Percentiles rank a stretch among this genome's conserved stretches.
Evolutionary conservation across 2,329 filamentous ascomycete genomes (phyloP).

Genomic region (Cordyceps cateniannulata): DNA sequence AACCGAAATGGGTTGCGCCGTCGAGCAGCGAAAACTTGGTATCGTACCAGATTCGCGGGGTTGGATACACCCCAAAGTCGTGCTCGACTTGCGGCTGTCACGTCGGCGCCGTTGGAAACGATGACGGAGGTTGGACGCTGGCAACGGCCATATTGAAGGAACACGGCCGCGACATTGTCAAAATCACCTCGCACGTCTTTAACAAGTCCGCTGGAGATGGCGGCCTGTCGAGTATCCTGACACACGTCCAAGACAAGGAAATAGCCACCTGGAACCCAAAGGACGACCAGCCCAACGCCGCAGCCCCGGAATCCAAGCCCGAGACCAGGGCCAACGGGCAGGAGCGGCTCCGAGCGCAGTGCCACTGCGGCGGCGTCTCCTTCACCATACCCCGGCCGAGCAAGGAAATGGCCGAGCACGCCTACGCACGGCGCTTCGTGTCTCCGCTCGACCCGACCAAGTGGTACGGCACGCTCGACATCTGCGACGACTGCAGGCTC

Average conservation of each 20-base stretch:
- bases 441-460: slow-evolving; percentile 32
- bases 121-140: slow-evolving; percentile 30
- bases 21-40: slow-evolving; percentile 32
- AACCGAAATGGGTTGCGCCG: slow-evolving; percentile 33
- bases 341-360: slow-evolving; percentile 36
- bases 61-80: slow-evolving; percentile 32
- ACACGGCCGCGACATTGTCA: slow-evolving; percentile 28
- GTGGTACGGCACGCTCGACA: slow-evolving; percentile 36
- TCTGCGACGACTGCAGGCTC: slow-evolving; percentile 39
- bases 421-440: slow-evolving; percentile 26
- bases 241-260: slow-evolving; percentile 23
- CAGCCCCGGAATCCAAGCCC: slow-evolving; percentile 20
- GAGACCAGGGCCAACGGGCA: slow-evolving; percentile 30
- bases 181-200: slow-evolving; percentile 30
- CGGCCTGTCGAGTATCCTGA: slow-evolving; percentile 31
- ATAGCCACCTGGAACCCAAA: slow-evolving; percentile 32
- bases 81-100: slow-evolving; percentile 42
- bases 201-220: slow-evolving; percentile 29
- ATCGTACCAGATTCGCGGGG: slow-evolving; percentile 27
- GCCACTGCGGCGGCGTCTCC: slow-evolving; percentile 41
- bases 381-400: slow-evolving; percentile 38
- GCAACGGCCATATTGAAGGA: slow-evolving; percentile 35
- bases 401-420: slow-evolving; percentile 23
- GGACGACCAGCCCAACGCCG: slow-evolving; percentile 21
- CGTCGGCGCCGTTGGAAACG: slow-evolving; percentile 29